A percentile compares a stretch with the other conserved stretches of the same genome.
phyloP scores from a whole-genome alignment of 108 stramenopile species.

The Cyclotella distinguenda region DNA sequence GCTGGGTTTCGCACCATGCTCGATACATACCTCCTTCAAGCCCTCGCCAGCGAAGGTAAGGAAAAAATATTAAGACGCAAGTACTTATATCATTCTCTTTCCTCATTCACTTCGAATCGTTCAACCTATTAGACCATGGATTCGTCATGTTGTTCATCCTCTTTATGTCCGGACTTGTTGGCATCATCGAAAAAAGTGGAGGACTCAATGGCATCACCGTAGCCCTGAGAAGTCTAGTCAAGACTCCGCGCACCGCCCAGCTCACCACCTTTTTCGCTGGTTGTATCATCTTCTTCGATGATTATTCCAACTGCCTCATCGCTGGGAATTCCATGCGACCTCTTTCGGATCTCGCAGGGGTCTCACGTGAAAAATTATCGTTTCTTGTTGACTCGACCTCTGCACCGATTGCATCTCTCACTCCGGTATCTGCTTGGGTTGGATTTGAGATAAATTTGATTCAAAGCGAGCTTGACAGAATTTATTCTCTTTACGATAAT shows the following conservation, averaged over 20 bases:
- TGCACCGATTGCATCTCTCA: slow-evolving; percentile 57
- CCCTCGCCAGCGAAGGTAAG: slow-evolving; percentile 34
- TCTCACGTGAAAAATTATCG: slow-evolving; percentile 61
- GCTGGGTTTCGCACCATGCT: slow-evolving; percentile 54
- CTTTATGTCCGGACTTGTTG: slow-evolving; percentile 56
- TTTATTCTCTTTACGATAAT: slow-evolving; percentile 17
- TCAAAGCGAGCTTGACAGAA: slow-evolving; percentile 50
- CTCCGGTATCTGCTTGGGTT: slow-evolving; percentile 61
- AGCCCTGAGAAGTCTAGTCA: slow-evolving; percentile 33
- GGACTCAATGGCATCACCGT: slow-evolving; percentile 49
- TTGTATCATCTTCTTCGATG: slow-evolving; percentile 58
- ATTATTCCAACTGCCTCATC: slow-evolving; percentile 58
- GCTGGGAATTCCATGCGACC: slow-evolving; percentile 55
- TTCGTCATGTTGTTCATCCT: slow-evolving; percentile 53
- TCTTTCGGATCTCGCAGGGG: slow-evolving; percentile 41
- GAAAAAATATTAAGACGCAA: neutral
- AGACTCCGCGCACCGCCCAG: slow-evolving; percentile 47
- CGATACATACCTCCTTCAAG: slow-evolving; percentile 50
- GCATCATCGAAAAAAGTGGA: slow-evolving; percentile 55
- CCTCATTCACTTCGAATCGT: neutral
- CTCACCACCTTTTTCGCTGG: slow-evolving; percentile 39
- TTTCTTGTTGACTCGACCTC: slow-evolving; percentile 65
- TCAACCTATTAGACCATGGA: slow-evolving; percentile 10
- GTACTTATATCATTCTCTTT: neutral
- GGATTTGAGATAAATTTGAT: slow-evolving; percentile 56